Evolutionary conservation across 1,139 yeast species (phyloP), one percentile per base, ranked within the genome.

Genomic region (Geotrichum aggregatum): DNA sequence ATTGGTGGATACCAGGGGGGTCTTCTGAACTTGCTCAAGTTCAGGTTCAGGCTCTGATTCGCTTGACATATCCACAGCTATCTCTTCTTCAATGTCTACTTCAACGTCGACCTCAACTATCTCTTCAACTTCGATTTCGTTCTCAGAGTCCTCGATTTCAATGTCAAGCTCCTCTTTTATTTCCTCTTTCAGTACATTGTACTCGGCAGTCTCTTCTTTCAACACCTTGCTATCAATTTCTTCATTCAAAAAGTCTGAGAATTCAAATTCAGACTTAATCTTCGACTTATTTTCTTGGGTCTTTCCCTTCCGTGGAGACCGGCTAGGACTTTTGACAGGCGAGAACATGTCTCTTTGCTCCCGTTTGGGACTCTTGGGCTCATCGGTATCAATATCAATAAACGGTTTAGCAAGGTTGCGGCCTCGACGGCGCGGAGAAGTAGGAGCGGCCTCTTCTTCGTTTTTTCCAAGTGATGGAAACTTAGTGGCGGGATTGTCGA

Each of bases 231-330:
- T 28, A 6, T 44, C 48, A 22, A 34, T 31, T 16, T 38, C 49
- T n/a, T 47, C 50, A 11, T 31, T 33, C 16, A 44, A 39, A 11
- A 55, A 50, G 11, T 53, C 51, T 13, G 50, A 40, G 11, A 55
- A 50, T 14, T 53, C 51, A n/a, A 35, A 26, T n/a, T 46, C 44
- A 10, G 49, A 14, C 10, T 34, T 24, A 1, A 44, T 41, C 26
- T 43, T 44, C 10, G 11, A n/a, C 33, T 34, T 26, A 10, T 16
- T 30, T 13, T 21, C 21, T 13, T 44, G 43, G 16, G 44, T 31
- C 40, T 49, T 46, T 21, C 51, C 31, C 39, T 49, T 42, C 44
- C 47, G 47, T 33, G 52, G 53, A 14, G 56, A 45, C 36, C 36
- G 53, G 31, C 40, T 47, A 26, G 52, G 40, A 16, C 22, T 44